These are phyloP conservation scores for Globisporangium rhizosaccharum DNA, from an alignment of 352 stramenopile genomes.

Conservation along the genomic window DNA sequence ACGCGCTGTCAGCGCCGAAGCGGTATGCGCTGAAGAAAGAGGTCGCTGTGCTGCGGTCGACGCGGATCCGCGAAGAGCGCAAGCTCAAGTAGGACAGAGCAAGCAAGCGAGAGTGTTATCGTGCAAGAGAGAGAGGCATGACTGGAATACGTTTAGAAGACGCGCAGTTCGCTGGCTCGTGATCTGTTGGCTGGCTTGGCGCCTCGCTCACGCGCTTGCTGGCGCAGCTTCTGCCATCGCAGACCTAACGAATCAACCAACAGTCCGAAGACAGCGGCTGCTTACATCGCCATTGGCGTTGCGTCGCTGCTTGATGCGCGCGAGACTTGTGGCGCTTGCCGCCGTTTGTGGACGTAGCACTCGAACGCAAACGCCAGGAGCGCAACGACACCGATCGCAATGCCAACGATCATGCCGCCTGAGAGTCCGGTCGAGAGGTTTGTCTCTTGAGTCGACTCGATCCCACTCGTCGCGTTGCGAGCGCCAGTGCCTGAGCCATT, in stretches of 20 bases:
- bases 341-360: constrained; percentile 64
- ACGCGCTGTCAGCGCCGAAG: constrained; percentile 58
- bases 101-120: not conserved
- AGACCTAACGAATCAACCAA: not conserved
- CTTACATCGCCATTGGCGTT: constrained; percentile 1
- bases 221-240: not conserved
- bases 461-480: not conserved
- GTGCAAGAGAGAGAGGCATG: not conserved
- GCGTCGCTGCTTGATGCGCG: constrained; percentile 2
- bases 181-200: no score
- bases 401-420: constrained; percentile 60
- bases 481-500: constrained; percentile 6
- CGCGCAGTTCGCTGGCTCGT: no score
- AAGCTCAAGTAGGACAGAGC: constrained; percentile 7
- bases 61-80: constrained; percentile 52
- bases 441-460: constrained; percentile 42
- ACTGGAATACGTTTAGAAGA: constrained; percentile 1
- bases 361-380: constrained; percentile 66
- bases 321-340: constrained; percentile 20
- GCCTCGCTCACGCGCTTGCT: not conserved
- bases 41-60: constrained; percentile 57
- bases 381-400: constrained; percentile 61
- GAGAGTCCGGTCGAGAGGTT: constrained; percentile 50
- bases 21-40: constrained; percentile 83
- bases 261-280: not conserved